These are phyloP conservation scores for Didymella pomorum DNA, from an alignment of 2,329 filamentous ascomycete genomes.

Conservation along the genomic window DNA sequence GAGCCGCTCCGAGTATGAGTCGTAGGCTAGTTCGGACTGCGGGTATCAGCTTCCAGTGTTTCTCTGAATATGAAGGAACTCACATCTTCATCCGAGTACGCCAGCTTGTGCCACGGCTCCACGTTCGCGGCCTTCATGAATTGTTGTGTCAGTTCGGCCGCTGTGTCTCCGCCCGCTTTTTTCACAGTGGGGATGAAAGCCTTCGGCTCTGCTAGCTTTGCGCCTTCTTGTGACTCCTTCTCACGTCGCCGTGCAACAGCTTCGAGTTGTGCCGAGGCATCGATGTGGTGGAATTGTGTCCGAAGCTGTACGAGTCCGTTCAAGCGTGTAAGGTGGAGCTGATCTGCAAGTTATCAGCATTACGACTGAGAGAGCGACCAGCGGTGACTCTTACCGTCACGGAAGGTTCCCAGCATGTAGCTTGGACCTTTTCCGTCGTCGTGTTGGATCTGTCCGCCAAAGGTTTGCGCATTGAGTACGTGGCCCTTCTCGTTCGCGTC, in stretches of 20 bases:
- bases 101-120: constrained; percentile 81
- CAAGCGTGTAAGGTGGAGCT: constrained; percentile 86
- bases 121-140: constrained; percentile 80
- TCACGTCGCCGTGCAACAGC: constrained; percentile 56
- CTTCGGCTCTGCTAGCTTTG: constrained; percentile 65
- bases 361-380: not conserved
- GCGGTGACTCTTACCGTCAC: constrained; percentile 66
- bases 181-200: constrained; percentile 90
- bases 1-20: constrained; percentile 76
- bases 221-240: constrained; percentile 57
- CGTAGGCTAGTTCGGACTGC: constrained; percentile 73
- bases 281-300: constrained; percentile 91
- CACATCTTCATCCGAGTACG: constrained; percentile 82
- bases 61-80: not conserved
- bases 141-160: constrained; percentile 74
- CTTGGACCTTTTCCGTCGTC: constrained; percentile 73
- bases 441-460: constrained; percentile 80
- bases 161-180: constrained; percentile 72
- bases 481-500: constrained; percentile 74
- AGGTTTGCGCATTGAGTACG: constrained; percentile 80
- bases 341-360: constrained; percentile 61
- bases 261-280: constrained; percentile 79
- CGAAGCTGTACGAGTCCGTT: constrained; percentile 86
- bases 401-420: constrained; percentile 94
- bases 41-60: constrained; percentile 5